Evolutionary conservation across 371 early-diverging fungal species (phyloP), one percentile per base, ranked within the genome.

Genomic region (Synchytrium microbalum): DNA sequence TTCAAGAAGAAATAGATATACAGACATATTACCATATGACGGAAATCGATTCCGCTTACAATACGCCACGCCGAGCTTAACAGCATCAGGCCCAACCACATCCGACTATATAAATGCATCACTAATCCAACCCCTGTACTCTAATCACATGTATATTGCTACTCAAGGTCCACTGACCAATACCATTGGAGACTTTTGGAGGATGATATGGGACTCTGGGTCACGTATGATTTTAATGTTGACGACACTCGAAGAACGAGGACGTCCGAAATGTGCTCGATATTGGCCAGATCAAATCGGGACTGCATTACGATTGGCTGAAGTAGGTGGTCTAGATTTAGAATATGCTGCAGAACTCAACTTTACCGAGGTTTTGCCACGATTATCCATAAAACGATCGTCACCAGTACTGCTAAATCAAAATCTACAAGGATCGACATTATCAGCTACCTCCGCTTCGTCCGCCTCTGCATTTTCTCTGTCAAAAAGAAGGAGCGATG

Each of bases 121-220:
- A 33, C 72, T 71, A 38, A 54, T 85, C 29, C 70, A 63, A 5
- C 32, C 63, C 8, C 59, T 61, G 30, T 51, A 27, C 3, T 53
- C 14, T 2, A 8, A 59, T 33, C 67, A 66, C 69, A 64, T 67
- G 26, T 95, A 91, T 68, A 91, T 95, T 52, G 89, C 89, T 19
- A 85, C 92, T 0, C 96, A 95, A 74, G 96, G 89, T 0, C 96
- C 96, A 16, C 68, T 94, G 23, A 84, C 86, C 8, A 75, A 83
- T 33, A 93, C 95, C 0, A 79, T 87, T 54, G 80, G 78, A 10
- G 94, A 93, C 63, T 96, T 96, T 67, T 96, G 95, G 95, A 80
- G 80, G 55, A 86, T 95, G 77, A 75, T 89, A 14, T 92, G 90
- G 91, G 92, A 95, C 66, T 88, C 92, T 68, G 65, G 80, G 2